Percentiles rank a stretch among this genome's conserved stretches.
Conservation (phyloP, 202 grass and related monocot genomes). For the Schoenoplectus tabernaemontani region DNA sequence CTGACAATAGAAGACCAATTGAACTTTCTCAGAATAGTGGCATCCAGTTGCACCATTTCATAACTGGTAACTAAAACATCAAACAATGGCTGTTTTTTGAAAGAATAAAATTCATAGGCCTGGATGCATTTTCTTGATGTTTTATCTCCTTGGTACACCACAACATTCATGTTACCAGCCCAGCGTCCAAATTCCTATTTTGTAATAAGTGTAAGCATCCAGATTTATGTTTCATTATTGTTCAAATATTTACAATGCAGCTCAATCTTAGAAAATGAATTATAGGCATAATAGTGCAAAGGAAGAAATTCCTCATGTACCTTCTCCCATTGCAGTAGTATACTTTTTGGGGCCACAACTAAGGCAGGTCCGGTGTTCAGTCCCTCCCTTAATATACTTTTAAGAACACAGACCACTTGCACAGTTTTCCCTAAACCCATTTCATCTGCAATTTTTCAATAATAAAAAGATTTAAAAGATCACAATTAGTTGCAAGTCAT, state of each 20-base stretch:
- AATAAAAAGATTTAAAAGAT: no score
- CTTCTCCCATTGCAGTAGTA: constrained; percentile 79
- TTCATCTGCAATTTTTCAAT: constrained; percentile 44
- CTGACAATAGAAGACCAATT: constrained; percentile 59
- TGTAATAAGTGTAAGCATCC: no score
- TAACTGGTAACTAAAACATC: constrained; percentile 73
- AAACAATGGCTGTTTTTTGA: constrained; percentile 39
- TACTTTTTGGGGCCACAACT: constrained; percentile 64
- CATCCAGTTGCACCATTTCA: constrained; percentile 50
- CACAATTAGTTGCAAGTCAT: no score
- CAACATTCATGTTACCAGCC: constrained; percentile 45
- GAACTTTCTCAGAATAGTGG: constrained; percentile 43
- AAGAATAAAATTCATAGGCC: constrained; percentile 54
- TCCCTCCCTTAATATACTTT: constrained; percentile 36
- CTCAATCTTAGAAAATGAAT: neutral
- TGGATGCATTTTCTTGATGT: constrained; percentile 47
- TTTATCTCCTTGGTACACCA: constrained; percentile 68
- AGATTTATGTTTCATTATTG: no score
- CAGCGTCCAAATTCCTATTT: constrained; percentile 51
- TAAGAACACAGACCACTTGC: constrained; percentile 61
- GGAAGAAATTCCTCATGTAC: constrained; percentile 1
- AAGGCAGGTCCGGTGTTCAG: constrained; percentile 34
- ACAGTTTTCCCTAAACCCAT: constrained; percentile 80
- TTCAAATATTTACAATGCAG: constrained; percentile 1
- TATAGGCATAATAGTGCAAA: neutral